Evolutionary conservation across 768 basidiomycete genomes (phyloP).

Genomic region (Dentipellis sp.): DNA sequence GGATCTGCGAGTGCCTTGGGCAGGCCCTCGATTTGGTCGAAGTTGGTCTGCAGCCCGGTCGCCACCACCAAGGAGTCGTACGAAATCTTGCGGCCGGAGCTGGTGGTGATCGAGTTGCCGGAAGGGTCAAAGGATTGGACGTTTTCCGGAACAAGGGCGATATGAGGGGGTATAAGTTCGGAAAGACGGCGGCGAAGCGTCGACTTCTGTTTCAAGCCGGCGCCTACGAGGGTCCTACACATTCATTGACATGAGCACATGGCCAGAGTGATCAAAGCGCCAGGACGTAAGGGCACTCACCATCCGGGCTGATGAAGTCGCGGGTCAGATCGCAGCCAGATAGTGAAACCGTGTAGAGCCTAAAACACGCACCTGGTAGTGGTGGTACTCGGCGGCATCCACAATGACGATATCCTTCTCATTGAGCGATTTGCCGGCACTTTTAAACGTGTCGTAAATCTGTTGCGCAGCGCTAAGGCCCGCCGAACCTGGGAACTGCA

Average conservation of each 20-base stretch:
- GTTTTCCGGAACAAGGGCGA: slow-evolving; percentile 62
- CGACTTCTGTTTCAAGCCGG: slow-evolving; percentile 70
- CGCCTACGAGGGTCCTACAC: slow-evolving; percentile 80
- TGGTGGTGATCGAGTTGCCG: slow-evolving; percentile 63
- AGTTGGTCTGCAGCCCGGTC: slow-evolving; percentile 83
- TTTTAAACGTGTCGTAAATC: slow-evolving; percentile 71
- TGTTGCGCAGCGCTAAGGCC: slow-evolving; percentile 84
- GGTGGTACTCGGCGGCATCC: slow-evolving; percentile 73
- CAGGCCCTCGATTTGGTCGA: slow-evolving; percentile 65
- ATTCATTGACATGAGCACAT: background rate
- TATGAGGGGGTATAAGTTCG: slow-evolving; percentile 65
- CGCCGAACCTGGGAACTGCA: slow-evolving; percentile 50
- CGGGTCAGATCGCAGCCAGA: slow-evolving; percentile 1
- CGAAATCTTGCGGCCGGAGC: slow-evolving; percentile 54
- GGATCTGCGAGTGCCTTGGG: slow-evolving; percentile 69
- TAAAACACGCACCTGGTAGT: slow-evolving; percentile 58
- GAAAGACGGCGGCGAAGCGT: slow-evolving; percentile 57
- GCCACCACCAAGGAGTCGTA: slow-evolving; percentile 90
- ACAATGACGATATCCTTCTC: slow-evolving; percentile 79
- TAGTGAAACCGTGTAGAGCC: too few relatives aligned
- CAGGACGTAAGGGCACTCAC: slow-evolving; percentile 29
- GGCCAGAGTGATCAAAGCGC: background rate
- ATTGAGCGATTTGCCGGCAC: slow-evolving; percentile 56
- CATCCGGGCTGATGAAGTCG: slow-evolving; percentile 69
- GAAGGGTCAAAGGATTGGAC: slow-evolving; percentile 70